phyloP scores from a whole-genome alignment of 352 stramenopile species.

The Phytophthora ohioensis region DNA sequence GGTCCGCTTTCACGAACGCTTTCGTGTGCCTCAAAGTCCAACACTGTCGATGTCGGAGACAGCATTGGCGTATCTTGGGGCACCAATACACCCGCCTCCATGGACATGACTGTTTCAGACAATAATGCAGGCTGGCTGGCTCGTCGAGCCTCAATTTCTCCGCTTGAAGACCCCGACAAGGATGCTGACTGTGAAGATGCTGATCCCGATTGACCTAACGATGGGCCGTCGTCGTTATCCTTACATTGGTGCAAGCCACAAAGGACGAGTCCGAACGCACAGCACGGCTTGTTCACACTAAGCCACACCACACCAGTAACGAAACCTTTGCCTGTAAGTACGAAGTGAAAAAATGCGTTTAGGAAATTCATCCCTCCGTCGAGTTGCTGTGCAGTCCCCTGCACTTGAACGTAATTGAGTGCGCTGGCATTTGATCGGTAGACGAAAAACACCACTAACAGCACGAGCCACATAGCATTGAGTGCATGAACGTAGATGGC shows the following conservation, averaged over 20 bases:
- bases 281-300: conserved; percentile 71
- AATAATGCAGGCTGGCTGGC: conserved; percentile 13
- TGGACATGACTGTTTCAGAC: conserved; percentile 32
- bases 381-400: conserved; percentile 4
- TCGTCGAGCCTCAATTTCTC: conserved; percentile 9
- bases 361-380: conserved; percentile 45
- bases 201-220: conserved; percentile 27
- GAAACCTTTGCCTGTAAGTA: conserved; percentile 71
- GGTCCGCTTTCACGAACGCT: conserved; percentile 30
- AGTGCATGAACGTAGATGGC: conserved; percentile 75
- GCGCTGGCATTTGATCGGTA: conserved; percentile 59
- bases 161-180: conserved; percentile 34
- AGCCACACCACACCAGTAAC: conserved; percentile 74
- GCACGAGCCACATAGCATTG: conserved; percentile 68
- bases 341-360: conserved; percentile 63
- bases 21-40: conserved; percentile 29
- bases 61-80: conserved; percentile 19
- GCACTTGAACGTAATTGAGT: conserved; percentile 47
- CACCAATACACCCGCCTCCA: conserved; percentile 30
- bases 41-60: conserved; percentile 16
- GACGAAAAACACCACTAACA: conserved; percentile 69
- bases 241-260: conserved; percentile 44
- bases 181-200: conserved; percentile 39
- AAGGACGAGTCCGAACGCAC: conserved; percentile 40
- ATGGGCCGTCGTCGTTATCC: conserved; percentile 29